Evolutionary conservation across 805 yeast genomes (phyloP).

Genomic region (Zygoascus flipseniorum): DNA sequence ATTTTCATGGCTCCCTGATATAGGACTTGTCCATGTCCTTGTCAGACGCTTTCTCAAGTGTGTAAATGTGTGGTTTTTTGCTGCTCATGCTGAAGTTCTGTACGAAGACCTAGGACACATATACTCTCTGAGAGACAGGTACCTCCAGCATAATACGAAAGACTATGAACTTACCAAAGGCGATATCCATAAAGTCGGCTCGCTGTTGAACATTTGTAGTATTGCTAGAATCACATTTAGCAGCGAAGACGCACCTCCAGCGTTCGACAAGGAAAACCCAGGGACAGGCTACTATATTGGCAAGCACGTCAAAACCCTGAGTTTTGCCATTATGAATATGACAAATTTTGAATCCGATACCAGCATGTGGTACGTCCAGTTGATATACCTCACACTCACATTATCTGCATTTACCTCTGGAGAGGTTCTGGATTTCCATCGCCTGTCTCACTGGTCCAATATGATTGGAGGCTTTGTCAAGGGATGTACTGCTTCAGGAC

Average conservation of each 20-base stretch:
- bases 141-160: background rate
- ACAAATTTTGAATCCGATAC: slow-evolving; percentile 9
- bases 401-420: slow-evolving; percentile 8
- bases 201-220: slow-evolving; percentile 10
- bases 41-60: slow-evolving; percentile 14
- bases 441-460: slow-evolving; percentile 13
- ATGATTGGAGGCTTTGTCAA: slow-evolving; percentile 18
- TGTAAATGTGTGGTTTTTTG: slow-evolving; percentile 16
- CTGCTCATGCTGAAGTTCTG: slow-evolving; percentile 13
- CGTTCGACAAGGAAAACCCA: slow-evolving; percentile 1
- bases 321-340: slow-evolving; percentile 5
- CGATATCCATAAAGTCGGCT: slow-evolving; percentile 13
- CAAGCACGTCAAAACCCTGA: slow-evolving; percentile 5
- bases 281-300: slow-evolving; percentile 11
- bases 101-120: slow-evolving; percentile 11
- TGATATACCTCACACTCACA: slow-evolving; percentile 14
- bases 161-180: slow-evolving; percentile 5
- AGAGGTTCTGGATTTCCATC: slow-evolving; percentile 4
- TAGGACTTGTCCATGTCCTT: slow-evolving; percentile 17
- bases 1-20: slow-evolving; percentile 14
- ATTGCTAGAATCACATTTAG: slow-evolving; percentile 6
- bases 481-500: slow-evolving; percentile 20
- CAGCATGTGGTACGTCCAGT: slow-evolving; percentile 17
- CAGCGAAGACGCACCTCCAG: slow-evolving; percentile 6
- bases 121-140: slow-evolving; percentile 3